These are phyloP conservation scores for Taphrina pruni DNA, from an alignment of 1,139 yeast species.

Conservation along the genomic window DNA sequence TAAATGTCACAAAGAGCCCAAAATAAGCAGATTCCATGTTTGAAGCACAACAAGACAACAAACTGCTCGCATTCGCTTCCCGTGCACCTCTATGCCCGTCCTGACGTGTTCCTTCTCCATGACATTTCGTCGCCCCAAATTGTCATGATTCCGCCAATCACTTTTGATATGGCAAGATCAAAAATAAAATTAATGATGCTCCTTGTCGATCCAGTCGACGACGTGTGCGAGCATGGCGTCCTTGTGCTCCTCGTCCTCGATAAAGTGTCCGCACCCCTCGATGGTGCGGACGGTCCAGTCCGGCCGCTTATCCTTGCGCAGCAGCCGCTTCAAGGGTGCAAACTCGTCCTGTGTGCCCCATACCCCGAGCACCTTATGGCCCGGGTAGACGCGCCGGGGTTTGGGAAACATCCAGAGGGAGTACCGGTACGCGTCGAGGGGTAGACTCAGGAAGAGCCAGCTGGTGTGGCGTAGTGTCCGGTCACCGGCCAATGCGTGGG, in stretches of 20 bases:
- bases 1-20: too few relatives aligned
- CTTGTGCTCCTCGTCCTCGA: conserved; percentile 36
- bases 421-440: conserved; percentile 27
- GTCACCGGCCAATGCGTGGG: conserved; percentile 24
- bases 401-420: conserved; percentile 39
- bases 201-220: conserved; percentile 29
- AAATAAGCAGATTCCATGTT: too few relatives aligned
- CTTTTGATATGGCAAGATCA: too few relatives aligned
- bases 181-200: neutral
- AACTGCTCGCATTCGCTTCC: too few relatives aligned
- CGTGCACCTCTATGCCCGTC: too few relatives aligned
- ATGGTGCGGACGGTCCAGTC: conserved; percentile 22
- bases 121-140: too few relatives aligned
- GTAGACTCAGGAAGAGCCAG: conserved; percentile 29
- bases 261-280: conserved; percentile 29
- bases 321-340: conserved; percentile 6
- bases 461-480: conserved; percentile 7
- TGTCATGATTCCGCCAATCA: too few relatives aligned
- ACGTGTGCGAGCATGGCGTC: conserved; percentile 5
- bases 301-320: neutral
- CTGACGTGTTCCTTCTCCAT: too few relatives aligned
- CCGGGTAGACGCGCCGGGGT: conserved; percentile 25
- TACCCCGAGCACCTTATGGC: conserved; percentile 15
- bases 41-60: too few relatives aligned
- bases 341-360: conserved; percentile 35